A percentile compares a stretch with the other conserved stretches of the same genome.
Conservation (phyloP, 169 alveolate genomes). For the Cryptosporidium sp. region DNA sequence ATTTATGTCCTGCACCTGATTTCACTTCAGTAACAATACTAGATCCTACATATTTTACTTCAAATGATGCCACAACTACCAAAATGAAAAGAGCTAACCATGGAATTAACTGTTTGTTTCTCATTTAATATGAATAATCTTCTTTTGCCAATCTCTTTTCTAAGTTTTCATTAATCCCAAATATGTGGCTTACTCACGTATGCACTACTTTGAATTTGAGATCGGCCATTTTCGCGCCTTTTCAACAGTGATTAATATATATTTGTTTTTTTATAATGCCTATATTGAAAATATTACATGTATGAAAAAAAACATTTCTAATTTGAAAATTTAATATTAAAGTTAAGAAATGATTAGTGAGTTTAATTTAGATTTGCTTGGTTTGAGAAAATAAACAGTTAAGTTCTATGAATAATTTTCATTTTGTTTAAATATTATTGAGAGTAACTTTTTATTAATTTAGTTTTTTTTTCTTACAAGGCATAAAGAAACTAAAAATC, state of each 20-base stretch:
- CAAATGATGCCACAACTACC: not conserved
- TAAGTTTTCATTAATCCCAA: not conserved
- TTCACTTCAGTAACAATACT: constrained; percentile 33
- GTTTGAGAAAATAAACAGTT: too few relatives aligned
- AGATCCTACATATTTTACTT: constrained; percentile 2
- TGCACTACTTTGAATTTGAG: constrained; percentile 36
- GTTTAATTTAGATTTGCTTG: too few relatives aligned
- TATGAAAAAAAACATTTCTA: too few relatives aligned
- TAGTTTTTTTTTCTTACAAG: too few relatives aligned
- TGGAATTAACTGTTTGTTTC: not conserved
- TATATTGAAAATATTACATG: too few relatives aligned
- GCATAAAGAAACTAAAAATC: too few relatives aligned
- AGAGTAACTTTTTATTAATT: too few relatives aligned
- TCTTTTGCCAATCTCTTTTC: constrained; percentile 1
- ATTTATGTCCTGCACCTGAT: not conserved
- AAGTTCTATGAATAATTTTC: too few relatives aligned
- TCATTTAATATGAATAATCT: not conserved
- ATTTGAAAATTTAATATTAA: too few relatives aligned
- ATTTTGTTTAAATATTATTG: too few relatives aligned
- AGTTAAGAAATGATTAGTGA: too few relatives aligned
- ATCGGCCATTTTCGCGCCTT: constrained; percentile 51
- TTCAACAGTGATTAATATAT: not conserved
- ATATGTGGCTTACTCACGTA: constrained; percentile 27
- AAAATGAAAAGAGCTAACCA: not conserved
- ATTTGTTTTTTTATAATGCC: too few relatives aligned